phyloP scores from a whole-genome alignment of 169 alveolate species.

The Eimeria zaria region DNA sequence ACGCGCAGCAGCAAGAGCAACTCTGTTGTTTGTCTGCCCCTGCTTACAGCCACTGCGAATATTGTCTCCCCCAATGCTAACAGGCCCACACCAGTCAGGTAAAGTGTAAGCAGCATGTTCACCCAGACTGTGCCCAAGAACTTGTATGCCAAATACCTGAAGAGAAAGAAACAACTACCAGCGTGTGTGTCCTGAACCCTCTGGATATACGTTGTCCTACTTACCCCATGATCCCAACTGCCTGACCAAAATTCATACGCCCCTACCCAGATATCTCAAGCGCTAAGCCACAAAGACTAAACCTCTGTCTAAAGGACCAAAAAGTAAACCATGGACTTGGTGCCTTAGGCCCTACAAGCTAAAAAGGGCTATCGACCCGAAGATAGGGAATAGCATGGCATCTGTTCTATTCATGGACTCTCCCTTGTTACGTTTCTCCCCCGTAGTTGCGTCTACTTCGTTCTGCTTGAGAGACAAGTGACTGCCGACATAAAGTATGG shows the following conservation, averaged over 20 bases:
- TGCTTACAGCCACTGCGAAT: conserved; percentile 77
- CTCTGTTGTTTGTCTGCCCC: background rate
- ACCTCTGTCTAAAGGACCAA: background rate
- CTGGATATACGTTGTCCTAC: background rate
- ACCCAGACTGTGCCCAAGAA: conserved; percentile 87
- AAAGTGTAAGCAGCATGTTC: conserved; percentile 89
- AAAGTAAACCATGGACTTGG: background rate
- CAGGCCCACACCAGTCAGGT: conserved; percentile 86
- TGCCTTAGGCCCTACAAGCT: conserved; percentile 87
- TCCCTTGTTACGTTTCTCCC: conserved; percentile 89
- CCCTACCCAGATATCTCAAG: background rate
- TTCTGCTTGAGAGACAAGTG: conserved; percentile 86
- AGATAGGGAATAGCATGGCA: conserved; percentile 92
- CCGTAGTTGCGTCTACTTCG: conserved; percentile 86
- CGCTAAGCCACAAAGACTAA: background rate
- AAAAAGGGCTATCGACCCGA: conserved; percentile 93
- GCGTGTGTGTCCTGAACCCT: background rate
- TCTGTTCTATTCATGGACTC: conserved; percentile 93
- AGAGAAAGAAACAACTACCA: background rate
- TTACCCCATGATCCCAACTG: background rate
- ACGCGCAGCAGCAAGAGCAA: background rate
- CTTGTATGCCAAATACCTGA: conserved; percentile 87
- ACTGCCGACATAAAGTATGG: conserved; percentile 88
- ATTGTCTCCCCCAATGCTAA: conserved; percentile 87
- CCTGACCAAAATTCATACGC: background rate